These are phyloP conservation scores for Cladorrhinum sp. DNA, from an alignment of 2,329 filamentous ascomycete genomes.

Conservation along the genomic window DNA sequence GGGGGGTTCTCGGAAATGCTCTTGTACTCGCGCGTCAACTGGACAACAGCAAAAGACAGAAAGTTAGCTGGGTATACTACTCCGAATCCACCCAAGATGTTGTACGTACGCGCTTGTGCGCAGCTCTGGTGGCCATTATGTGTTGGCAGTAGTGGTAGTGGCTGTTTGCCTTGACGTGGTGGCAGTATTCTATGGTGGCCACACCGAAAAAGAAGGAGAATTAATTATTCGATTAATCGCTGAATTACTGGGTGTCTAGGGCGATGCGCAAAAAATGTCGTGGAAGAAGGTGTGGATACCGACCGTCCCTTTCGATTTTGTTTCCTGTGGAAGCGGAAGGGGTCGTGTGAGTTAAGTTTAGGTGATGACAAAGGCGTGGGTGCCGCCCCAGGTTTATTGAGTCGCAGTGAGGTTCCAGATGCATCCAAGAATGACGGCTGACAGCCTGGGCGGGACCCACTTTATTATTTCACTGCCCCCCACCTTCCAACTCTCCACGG, in stretches of 20 bases:
- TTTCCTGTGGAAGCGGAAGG: not conserved
- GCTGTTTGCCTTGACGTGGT: too few relatives aligned
- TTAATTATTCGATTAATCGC: not conserved
- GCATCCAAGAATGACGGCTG: not conserved
- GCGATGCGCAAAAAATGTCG: not conserved
- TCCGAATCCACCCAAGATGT: not conserved
- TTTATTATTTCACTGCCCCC: not conserved
- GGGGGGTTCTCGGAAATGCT: constrained; percentile 70
- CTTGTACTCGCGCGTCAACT: constrained; percentile 63
- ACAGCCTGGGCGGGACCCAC: not conserved
- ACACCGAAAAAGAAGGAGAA: not conserved
- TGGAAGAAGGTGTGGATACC: not conserved
- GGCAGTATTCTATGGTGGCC: too few relatives aligned
- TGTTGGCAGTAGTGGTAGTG: not conserved
- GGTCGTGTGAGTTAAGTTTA: too few relatives aligned
- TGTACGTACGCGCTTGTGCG: constrained; percentile 29
- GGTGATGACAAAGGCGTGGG: not conserved
- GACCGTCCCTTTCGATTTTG: too few relatives aligned
- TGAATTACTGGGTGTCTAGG: not conserved
- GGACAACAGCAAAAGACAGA: not conserved
- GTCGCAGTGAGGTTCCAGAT: not conserved
- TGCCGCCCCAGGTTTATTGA: not conserved
- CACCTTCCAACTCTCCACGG: not conserved
- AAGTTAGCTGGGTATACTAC: constrained; percentile 3
- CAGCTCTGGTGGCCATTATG: constrained; percentile 28